Conservation (phyloP, 805 yeast species). For the Middelhovenomyces tepae region DNA sequence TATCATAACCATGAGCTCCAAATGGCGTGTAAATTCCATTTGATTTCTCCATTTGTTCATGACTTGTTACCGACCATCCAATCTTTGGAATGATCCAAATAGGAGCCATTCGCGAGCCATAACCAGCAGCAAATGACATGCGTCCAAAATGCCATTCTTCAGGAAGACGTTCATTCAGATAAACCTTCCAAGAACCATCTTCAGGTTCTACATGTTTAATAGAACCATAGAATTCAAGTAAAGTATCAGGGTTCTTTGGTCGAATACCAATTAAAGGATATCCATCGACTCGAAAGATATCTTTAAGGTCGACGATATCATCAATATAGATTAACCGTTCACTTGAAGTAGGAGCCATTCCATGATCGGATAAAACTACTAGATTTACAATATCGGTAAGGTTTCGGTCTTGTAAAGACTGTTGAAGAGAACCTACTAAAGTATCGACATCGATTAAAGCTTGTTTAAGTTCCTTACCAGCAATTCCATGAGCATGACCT, state of each 20-base stretch:
- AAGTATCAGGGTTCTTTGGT: constrained; percentile 36
- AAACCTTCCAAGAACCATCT: constrained; percentile 36
- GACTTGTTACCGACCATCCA: constrained; percentile 68
- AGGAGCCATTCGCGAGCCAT: constrained; percentile 65
- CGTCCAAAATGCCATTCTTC: constrained; percentile 51
- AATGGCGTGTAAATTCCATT: constrained; percentile 45
- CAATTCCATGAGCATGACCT: constrained; percentile 66
- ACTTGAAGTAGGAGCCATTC: constrained; percentile 82
- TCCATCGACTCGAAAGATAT: constrained; percentile 61
- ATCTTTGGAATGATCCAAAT: constrained; percentile 77
- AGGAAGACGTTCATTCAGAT: constrained; percentile 45
- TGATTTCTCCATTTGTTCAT: constrained; percentile 43
- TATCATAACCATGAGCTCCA: constrained; percentile 84
- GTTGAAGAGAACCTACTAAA: constrained; percentile 43
- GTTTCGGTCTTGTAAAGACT: constrained; percentile 45
- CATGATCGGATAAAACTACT: constrained; percentile 80
- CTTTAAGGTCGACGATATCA: constrained; percentile 48
- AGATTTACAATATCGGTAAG: constrained; percentile 60
- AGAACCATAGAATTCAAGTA: constrained; percentile 36
- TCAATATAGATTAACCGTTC: constrained; percentile 63
- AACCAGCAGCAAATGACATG: constrained; percentile 24
- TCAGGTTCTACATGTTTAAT: constrained; percentile 15
- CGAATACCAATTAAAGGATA: constrained; percentile 82
- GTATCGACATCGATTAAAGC: constrained; percentile 59
- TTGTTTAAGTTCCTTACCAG: constrained; percentile 46